Evolutionary conservation across 2,329 filamentous ascomycete genomes (phyloP), one percentile per base, ranked within the genome.

Genomic region (Lecanicillium sp.): DNA sequence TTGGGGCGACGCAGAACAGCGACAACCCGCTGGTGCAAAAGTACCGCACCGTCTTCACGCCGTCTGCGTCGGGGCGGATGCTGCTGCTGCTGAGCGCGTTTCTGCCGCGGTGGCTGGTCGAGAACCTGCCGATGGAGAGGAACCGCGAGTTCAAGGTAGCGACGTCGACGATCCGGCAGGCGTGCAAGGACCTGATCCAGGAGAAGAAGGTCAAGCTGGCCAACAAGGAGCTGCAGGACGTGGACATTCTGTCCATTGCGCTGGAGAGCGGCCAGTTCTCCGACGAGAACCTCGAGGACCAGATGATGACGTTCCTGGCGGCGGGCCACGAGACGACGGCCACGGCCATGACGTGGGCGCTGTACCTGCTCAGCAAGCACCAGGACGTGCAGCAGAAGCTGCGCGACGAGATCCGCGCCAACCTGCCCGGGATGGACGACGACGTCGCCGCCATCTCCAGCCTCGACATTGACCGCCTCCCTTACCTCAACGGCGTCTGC

Each of bases 301-400:
- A 94, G 61, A 74, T 92, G 55, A 92, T 94, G 85, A 94, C 86
- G 1, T 92, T 94, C 65, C 74, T 94, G 5, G 83, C 82, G 1
- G 87, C 87, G 0, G 82, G 81, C 17, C 86, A 90, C 57, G 84
- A 90, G 61, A 90, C 86, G 1, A 89, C 84, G 0, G 78, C 86
- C 1, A 74, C 79, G 1, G 72, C 84, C 14, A 69, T 92, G 54
- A 83, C 80, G n/a, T 90, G 84, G 83, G 74, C 81, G 3, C 61
- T 79, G 7, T 85, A 87, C 54, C 64, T 81, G 31, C 72, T 92
- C n/a, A 76, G 76, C 49, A 68, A 70, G 15, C 60, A 87, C 49
- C 79, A 77, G 0, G 69, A 78, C 1, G 65, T 84, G 3, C 84
- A 92, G 60, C 60, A 59, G 17, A 71, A 71, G 3, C 73, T 94